Conservation (phyloP, 768 basidiomycete genomes). For the Lentinula edodes region DNA sequence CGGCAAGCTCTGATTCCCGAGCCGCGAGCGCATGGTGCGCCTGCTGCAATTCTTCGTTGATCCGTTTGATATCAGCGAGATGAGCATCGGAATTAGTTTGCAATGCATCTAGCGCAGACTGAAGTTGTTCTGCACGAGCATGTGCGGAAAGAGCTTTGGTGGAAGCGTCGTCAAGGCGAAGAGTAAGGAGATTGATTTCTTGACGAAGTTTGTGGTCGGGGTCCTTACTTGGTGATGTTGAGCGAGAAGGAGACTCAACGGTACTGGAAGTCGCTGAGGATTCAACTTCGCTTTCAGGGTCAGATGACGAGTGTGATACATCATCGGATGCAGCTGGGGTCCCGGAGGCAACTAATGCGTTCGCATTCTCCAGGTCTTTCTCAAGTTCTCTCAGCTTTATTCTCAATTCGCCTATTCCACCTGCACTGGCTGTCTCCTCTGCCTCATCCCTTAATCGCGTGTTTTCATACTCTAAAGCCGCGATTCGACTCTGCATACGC, state of each 20-base stretch:
- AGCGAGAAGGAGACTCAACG: not conserved
- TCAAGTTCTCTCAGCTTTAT: slow-evolving; percentile 9
- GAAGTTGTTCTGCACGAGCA: slow-evolving; percentile 1
- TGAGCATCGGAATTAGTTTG: not conserved
- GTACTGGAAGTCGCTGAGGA: not conserved
- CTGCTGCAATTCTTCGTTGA: not conserved
- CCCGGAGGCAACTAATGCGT: not conserved
- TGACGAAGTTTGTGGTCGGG: not conserved
- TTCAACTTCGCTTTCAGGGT: not conserved
- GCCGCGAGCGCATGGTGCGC: not conserved
- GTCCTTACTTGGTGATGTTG: not conserved
- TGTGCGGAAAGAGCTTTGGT: not conserved
- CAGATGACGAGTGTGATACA: not conserved
- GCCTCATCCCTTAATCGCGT: slow-evolving; percentile 33
- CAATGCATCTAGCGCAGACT: not conserved
- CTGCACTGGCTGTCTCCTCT: slow-evolving; percentile 4
- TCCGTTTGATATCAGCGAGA: not conserved
- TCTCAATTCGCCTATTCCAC: not conserved
- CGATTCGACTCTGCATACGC: slow-evolving; percentile 44
- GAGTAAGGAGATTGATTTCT: not conserved
- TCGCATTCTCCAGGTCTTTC: not conserved
- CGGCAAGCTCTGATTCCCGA: slow-evolving; percentile 9
- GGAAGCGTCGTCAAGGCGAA: slow-evolving; percentile 3
- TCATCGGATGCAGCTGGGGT: not conserved
- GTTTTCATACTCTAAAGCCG: slow-evolving; percentile 69